Percentiles rank a stretch among this genome's conserved stretches.
Evolutionary conservation across 805 yeast species (phyloP).

Genomic region (Candida mattraensis): DNA sequence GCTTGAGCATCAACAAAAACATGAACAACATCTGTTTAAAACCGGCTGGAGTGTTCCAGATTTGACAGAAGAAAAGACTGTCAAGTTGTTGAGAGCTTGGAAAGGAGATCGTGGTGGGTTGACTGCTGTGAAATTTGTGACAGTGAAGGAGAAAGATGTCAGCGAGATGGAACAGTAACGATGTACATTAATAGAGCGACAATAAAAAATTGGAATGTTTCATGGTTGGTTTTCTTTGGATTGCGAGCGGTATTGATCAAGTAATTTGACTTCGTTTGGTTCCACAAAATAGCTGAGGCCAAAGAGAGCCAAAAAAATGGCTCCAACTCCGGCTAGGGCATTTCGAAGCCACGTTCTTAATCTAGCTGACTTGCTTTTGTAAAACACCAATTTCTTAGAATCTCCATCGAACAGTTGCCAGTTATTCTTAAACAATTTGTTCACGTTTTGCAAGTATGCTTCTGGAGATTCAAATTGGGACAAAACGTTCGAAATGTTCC

Average conservation of each 20-base stretch:
- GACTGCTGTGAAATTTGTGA: constrained; percentile 55
- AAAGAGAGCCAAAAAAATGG: constrained; percentile 24
- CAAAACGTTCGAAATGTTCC: constrained; percentile 15
- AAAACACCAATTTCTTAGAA: constrained; percentile 40
- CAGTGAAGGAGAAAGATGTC: constrained; percentile 31
- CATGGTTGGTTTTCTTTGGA: constrained; percentile 1
- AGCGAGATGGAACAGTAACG: neutral
- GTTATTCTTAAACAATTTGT: constrained; percentile 41
- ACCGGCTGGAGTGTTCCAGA: constrained; percentile 78
- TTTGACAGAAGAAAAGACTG: constrained; percentile 58
- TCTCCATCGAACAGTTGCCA: constrained; percentile 62
- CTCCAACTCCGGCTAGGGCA: constrained; percentile 32
- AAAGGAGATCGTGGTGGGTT: constrained; percentile 80
- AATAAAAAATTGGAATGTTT: neutral
- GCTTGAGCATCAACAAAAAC: constrained; percentile 58
- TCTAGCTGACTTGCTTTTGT: constrained; percentile 26
- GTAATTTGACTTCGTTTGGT: constrained; percentile 12
- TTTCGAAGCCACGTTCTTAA: constrained; percentile 22
- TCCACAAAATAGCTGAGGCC: constrained; percentile 31
- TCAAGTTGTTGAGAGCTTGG: constrained; percentile 66
- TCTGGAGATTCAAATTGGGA: constrained; percentile 39
- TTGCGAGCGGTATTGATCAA: constrained; percentile 7
- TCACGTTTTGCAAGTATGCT: constrained; percentile 36
- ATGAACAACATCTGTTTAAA: constrained; percentile 59
- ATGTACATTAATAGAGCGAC: constrained; percentile 3